Percentiles rank a stretch among this genome's conserved stretches.
These are phyloP conservation scores for Conticribra guillardii DNA, from an alignment of 108 stramenopile species.

Conservation along the genomic window DNA sequence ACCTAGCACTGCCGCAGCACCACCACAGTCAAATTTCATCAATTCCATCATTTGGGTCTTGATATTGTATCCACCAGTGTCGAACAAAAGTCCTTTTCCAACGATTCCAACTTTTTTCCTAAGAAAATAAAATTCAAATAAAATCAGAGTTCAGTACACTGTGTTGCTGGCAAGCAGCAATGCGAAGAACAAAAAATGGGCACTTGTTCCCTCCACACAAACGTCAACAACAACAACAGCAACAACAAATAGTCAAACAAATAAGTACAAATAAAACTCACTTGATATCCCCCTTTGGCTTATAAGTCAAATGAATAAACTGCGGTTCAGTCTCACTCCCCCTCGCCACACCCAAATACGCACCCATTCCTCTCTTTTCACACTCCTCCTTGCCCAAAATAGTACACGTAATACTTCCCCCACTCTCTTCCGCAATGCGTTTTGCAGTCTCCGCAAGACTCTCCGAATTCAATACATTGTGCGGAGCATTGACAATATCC, in stretches of 20 bases:
- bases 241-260: too few species aligned
- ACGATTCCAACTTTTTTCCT: conserved; percentile 91
- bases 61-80: conserved; percentile 99
- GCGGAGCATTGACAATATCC: conserved; percentile 98
- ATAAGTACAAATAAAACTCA: too few species aligned
- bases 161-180: too few species aligned
- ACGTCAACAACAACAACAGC: too few species aligned
- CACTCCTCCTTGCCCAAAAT: conserved; percentile 88
- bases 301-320: conserved; percentile 97
- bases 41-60: conserved; percentile 98
- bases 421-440: conserved; percentile 76
- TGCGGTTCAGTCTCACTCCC: conserved; percentile 92
- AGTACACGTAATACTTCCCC: conserved; percentile 73
- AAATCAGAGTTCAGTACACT: background rate
- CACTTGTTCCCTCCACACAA: too few species aligned
- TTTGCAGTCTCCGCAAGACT: conserved; percentile 87
- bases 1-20: conserved; percentile 82
- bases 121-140: background rate
- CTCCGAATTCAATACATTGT: conserved; percentile 91
- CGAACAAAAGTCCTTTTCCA: conserved; percentile 97
- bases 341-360: conserved; percentile 89
- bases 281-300: conserved; percentile 50
- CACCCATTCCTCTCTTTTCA: conserved; percentile 92
- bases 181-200: too few species aligned
- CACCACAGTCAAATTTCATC: conserved; percentile 99